Base-by-base conservation (phyloP, 2,329 filamentous ascomycete genomes). In the Neospermospora avenae region DNA sequence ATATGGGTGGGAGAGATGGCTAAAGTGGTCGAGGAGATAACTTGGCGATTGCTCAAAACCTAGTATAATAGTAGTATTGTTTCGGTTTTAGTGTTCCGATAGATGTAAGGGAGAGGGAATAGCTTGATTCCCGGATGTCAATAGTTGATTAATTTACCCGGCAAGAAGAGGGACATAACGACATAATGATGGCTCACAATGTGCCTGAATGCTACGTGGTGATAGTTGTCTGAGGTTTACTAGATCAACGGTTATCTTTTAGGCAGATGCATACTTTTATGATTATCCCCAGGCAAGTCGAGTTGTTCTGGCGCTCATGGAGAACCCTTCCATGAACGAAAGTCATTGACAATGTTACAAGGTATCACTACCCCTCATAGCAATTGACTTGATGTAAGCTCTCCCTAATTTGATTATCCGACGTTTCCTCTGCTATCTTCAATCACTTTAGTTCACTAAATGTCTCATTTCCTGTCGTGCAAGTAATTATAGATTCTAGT, bases 11-110 rank as follows among this genome's bases (percentile, higher is more conserved):
- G 8, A 55, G 10, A 13, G 7, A 14, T 59, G 52, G 58, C 45
- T 63, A n/a, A 24, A 55, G 42, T 63, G 62, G 62, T 34, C 55
- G 18, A 37, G 31, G 31, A 28, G 25, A 31, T 46, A 61, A 24
- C 16, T 57, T 39, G 41, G 44, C 1, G 14, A 13, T 10, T 35
- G 31, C 31, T 35, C 6, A 13, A n/a, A n/a, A n/a, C n/a, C n/a
- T 35, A 6, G 6, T 35, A 13, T 6, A 35, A 35, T 13, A 6
- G 31, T 35, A 35, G 6, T 6, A 35, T 35, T 6, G 31, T 6
- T 13, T 35, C 31, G 6, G 6, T 35, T 35, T 6, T 35, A 35
- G 6, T 35, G 31, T 35, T 35, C 6, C 13, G 31, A 35, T 35
- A 13, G 6, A 35, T 6, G 13, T 35, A 39, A 4, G 13, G 13